Evolutionary conservation across 2,329 filamentous ascomycete genomes (phyloP), one percentile per base, ranked within the genome.

Genomic region (Xylaria sp.): DNA sequence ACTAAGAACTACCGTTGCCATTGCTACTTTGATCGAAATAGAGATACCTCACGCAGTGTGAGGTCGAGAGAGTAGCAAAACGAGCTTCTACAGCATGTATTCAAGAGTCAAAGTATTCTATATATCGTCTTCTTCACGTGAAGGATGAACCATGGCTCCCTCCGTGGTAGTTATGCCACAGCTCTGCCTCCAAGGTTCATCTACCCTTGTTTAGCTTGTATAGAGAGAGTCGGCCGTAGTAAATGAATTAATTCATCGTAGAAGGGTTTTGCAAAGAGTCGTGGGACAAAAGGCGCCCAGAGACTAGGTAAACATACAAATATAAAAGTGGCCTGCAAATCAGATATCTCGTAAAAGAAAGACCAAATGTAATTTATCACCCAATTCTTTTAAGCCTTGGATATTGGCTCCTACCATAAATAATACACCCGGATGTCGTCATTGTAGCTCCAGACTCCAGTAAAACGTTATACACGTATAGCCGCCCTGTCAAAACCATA

Each of bases 381-480:
- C 62, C 52, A 19, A 53, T 50, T 64, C 60, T 61, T 47, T 17
- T 31, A 17, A 35, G 54, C 54, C 58, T 49, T 56, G 25, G 14
- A 60, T 50, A 56, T 57, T 4, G 50, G 38, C 63, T 31, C 52
- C 45, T 61, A 40, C 49, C 53, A 63, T 61, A 61, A 37, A 60
- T 65, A 64, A 37, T 63, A 66, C 57, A 66, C 60, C 56, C 57
- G 60, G 55, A 67, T 56, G 60, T 66, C 61, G 53, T 68, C 53
- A 66, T 60, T 58, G 51, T 60, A 55, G 43, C 60, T 61, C 64
- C 61, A 33, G 62, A 68, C 64, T 67, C 66, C 62, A 57, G 59
- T 65, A 67, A 64, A 63, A 53, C 31, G 49, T 57, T 61, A 60
- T 63, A 59, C 56, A 61, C 50, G 49, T 47, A 33, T 23, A 49